Evolutionary conservation across 2,329 filamentous ascomycete genomes (phyloP).

Genomic region (Metarhizium anisopliae): DNA sequence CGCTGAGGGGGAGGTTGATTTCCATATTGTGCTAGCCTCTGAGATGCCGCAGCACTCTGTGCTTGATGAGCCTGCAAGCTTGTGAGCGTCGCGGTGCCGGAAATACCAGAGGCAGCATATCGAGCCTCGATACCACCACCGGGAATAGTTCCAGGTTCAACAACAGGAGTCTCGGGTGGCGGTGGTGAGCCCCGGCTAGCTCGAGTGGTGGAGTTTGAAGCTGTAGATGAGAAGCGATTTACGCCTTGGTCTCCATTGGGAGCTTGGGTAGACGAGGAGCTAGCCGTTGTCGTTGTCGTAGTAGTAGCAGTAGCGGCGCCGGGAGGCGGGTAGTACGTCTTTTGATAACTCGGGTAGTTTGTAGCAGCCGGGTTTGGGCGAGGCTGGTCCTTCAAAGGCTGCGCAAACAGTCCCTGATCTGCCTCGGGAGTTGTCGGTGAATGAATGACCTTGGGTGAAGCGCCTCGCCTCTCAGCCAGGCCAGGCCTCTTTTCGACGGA

Average conservation of each 20-base stretch:
- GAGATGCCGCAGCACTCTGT: constrained; percentile 71
- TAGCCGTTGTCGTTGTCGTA: constrained; percentile 13
- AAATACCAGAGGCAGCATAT: constrained; percentile 85
- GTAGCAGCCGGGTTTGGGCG: constrained; percentile 30
- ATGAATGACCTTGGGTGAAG: constrained; percentile 72
- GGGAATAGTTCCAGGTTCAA: constrained; percentile 60
- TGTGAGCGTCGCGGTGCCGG: constrained; percentile 73
- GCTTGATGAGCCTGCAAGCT: constrained; percentile 53
- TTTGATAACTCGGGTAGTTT: constrained; percentile 41
- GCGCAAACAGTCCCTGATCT: constrained; percentile 74
- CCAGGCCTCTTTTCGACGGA: constrained; percentile 51
- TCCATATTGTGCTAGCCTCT: constrained; percentile 72
- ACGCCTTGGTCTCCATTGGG: constrained; percentile 29
- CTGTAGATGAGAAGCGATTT: constrained; percentile 66
- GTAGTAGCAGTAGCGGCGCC: constrained; percentile 17
- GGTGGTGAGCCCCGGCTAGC: constrained; percentile 89
- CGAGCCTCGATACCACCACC: constrained; percentile 81
- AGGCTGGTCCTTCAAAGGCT: constrained; percentile 39
- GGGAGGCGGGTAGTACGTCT: constrained; percentile 53
- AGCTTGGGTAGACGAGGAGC: constrained; percentile 18
- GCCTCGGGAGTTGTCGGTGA: constrained; percentile 70
- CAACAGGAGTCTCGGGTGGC: constrained; percentile 83
- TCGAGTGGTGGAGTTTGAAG: constrained; percentile 86
- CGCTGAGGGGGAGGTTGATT: constrained; percentile 33
- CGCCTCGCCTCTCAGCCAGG: constrained; percentile 73